Evolutionary conservation across 2,329 filamentous ascomycete genomes (phyloP).

Genomic region (Parastagonospora nodorum): DNA sequence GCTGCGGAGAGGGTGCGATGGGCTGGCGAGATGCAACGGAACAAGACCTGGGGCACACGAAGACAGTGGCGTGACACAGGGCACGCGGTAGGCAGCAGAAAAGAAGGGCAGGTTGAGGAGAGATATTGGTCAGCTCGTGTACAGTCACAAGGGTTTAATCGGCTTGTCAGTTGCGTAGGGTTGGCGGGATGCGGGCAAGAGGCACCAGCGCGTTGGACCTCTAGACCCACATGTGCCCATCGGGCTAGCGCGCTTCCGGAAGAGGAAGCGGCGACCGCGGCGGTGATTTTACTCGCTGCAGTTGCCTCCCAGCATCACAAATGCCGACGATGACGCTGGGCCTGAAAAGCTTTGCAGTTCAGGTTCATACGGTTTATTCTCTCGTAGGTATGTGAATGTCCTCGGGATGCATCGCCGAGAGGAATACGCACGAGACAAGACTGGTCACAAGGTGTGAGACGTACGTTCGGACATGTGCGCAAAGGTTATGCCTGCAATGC

Average conservation of each 20-base stretch:
- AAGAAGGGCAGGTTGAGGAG: conserved; percentile 4
- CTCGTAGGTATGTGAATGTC: too few species aligned
- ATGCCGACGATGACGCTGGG: background rate
- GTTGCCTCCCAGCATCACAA: conserved; percentile 12
- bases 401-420: too few species aligned
- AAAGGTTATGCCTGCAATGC: too few species aligned
- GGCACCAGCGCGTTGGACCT: background rate
- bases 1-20: conserved; percentile 27
- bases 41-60: conserved; percentile 10
- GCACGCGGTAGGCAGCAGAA: conserved; percentile 14
- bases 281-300: conserved; percentile 18
- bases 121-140: conserved; percentile 32
- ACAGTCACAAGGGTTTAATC: conserved; percentile 29
- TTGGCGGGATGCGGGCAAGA: conserved; percentile 14
- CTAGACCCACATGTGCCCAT: background rate
- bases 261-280: conserved; percentile 16
- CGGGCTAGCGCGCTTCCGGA: conserved; percentile 2
- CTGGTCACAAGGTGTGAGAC: too few species aligned
- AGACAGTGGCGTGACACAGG: conserved; percentile 9
- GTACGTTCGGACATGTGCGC: too few species aligned
- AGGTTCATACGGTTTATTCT: too few species aligned
- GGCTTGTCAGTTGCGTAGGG: conserved; percentile 9
- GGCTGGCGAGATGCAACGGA: conserved; percentile 4
- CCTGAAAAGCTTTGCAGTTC: background rate
- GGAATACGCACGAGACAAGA: too few species aligned